Conservation (phyloP, 306 rosid genomes). For the Notholithocarpus densiflorus region DNA sequence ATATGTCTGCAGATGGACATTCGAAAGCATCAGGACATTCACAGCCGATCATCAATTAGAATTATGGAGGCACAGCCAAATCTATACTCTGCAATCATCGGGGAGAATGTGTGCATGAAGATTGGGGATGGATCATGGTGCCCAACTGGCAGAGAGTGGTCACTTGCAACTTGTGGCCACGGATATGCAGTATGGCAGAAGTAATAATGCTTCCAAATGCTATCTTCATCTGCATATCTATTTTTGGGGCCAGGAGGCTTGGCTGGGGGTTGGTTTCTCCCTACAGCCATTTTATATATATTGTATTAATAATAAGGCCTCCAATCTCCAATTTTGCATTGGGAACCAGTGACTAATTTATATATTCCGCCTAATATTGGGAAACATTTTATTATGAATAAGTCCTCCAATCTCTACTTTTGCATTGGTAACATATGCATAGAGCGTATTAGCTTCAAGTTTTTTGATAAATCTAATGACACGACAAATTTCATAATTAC, state of each 20-base stretch:
- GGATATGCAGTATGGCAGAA: conserved; percentile 88
- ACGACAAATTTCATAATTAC: no score
- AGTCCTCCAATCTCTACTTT: no score
- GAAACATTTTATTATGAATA: no score
- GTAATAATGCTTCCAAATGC: conserved; percentile 19
- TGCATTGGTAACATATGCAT: no score
- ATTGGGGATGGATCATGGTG: conserved; percentile 89
- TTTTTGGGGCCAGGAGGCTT: neutral
- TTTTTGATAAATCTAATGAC: no score
- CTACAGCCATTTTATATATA: neutral
- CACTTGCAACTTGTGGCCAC: conserved; percentile 64
- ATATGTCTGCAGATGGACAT: conserved; percentile 55
- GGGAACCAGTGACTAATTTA: neutral
- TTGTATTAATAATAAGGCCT: neutral
- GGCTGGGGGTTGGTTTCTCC: neutral
- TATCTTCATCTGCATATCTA: neutral
- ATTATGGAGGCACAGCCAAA: conserved; percentile 78
- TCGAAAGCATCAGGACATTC: conserved; percentile 73
- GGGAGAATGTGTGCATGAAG: conserved; percentile 78
- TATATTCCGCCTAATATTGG: neutral
- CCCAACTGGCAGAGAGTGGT: conserved; percentile 77
- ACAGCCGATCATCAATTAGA: conserved; percentile 65
- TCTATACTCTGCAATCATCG: conserved; percentile 79
- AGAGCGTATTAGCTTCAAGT: no score
- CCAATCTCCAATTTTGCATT: neutral